Conservation (phyloP, 176 grass and related monocot species). For the Musa troglodytarum region DNA sequence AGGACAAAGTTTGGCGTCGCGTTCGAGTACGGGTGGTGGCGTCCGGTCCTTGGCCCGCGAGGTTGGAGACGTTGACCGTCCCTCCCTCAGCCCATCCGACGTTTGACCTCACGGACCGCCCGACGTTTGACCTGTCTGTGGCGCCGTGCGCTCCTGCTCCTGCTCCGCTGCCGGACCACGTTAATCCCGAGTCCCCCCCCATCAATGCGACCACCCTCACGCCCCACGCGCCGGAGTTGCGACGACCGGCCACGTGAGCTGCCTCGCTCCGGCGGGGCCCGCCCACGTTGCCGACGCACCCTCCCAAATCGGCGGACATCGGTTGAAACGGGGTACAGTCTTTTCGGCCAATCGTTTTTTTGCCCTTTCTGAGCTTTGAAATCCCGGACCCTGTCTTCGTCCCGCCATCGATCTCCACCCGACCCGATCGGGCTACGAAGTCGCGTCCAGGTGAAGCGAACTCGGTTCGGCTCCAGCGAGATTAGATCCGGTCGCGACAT, state of each 20-base stretch:
- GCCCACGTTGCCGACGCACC: not conserved
- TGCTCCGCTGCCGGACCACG: not conserved
- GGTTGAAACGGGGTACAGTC: no score
- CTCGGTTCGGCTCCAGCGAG: no score
- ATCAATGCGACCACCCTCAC: not conserved
- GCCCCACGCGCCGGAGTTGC: not conserved
- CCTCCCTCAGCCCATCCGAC: not conserved
- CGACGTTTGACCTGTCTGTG: not conserved
- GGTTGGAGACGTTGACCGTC: not conserved
- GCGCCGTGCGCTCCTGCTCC: not conserved
- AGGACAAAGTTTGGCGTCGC: no score
- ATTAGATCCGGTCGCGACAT: no score
- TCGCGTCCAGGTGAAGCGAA: no score
- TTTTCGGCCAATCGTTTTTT: no score
- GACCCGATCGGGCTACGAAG: no score
- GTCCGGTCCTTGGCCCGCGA: not conserved
- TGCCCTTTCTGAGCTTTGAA: no score
- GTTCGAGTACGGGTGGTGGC: no score
- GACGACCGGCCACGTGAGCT: constrained; percentile 1
- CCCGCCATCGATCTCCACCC: no score
- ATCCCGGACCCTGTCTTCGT: no score
- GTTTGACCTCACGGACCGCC: not conserved
- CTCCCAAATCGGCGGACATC: no score
- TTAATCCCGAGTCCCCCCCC: not conserved
- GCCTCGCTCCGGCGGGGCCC: not conserved